Base-by-base conservation (phyloP, 805 yeast genomes). In the Candida krabiensis region DNA sequence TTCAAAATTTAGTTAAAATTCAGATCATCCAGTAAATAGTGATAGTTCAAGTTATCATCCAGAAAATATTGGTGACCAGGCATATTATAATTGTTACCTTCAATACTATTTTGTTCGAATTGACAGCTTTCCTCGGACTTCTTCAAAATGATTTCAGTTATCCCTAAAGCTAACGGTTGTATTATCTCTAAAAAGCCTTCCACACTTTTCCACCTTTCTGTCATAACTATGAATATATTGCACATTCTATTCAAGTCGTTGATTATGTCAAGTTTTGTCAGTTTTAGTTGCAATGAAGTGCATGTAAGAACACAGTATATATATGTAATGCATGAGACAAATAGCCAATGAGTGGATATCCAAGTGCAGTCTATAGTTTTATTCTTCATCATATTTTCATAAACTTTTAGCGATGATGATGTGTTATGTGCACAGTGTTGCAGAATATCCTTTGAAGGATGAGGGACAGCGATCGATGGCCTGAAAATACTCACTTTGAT, bases 121-220 rank as follows among this genome's bases (percentile, higher is more conserved):
- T n/a, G n/a, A n/a, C n/a, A n/a, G n/a, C n/a, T n/a, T n/a, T n/a
- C n/a, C n/a, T n/a, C n/a, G n/a, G n/a, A n/a, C n/a, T n/a, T n/a
- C n/a, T n/a, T n/a, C n/a, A n/a, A n/a, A n/a, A n/a, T n/a, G n/a
- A n/a, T n/a, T n/a, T n/a, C n/a, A n/a, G n/a, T n/a, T n/a, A n/a
- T n/a, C n/a, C n/a, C n/a, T n/a, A 13, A 12, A 8, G 33, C 21
- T 9, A 30, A 13, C 9, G 33, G 33, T 9, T 16, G 19, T n/a
- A 30, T 30, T 11, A 30, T 11, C 11, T 30, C 33, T 9, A 30
- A 13, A 30, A 30, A 30, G 7, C 33, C 33, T 16, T 30, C 21
- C 9, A 30, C 33, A n/a, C 33, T 30, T 14, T 11, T 30, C 33
- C 33, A 30, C 9, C 33, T 11, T 30, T 30, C 33, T n/a, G 33